Evolutionary conservation across 208 protist species (phyloP), one percentile per base, ranked within the genome.

Genomic region (Trypanosomatidae sp.): DNA sequence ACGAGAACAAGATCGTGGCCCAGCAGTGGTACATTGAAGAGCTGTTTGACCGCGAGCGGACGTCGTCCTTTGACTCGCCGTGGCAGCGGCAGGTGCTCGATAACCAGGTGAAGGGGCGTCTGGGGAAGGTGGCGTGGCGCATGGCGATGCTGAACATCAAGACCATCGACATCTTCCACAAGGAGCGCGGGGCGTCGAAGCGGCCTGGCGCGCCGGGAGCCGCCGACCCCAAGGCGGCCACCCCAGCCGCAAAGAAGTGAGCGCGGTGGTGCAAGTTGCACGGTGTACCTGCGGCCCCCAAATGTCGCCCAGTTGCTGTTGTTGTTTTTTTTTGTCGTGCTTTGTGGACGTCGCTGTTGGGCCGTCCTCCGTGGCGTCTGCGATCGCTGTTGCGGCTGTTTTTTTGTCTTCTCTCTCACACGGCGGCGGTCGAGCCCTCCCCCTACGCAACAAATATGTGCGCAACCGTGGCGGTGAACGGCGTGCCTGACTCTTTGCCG

Each of bases 1-100:
- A 93, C 73, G 93, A 97, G 66, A 97, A 95, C 81, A 97, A 97
- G 71, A 87, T 95, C 33, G 91, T 82, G 1, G 83, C 89, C 1
- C 91, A 94, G 77, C 91, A 92, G 19, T 91, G 86, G 86, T 94
- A 90, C 73, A 81, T 80, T 41, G 84, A 95, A 68, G 91, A 97
- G 66, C 84, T 97, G 56, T 95, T 97, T 72, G 79, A 94, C 22
- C 87, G 85, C 0, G 91, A 95, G n/a, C n/a, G n/a, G n/a, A n/a
- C n/a, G n/a, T n/a, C n/a, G n/a, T n/a, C n/a, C n/a, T n/a, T 95
- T 72, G 89, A 95, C 59, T 93, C 89, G 39, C 89, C 88, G 69
- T 97, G 92, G 90, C 89, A 92, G 69, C 74, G 67, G 39, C 83
- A 95, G 65, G 83, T 94, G 49, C 82, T 97, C 67, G 92, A 97